Base-by-base conservation (phyloP, 2,329 filamentous ascomycete genomes). In the Colletotrichum chlorophyti region DNA sequence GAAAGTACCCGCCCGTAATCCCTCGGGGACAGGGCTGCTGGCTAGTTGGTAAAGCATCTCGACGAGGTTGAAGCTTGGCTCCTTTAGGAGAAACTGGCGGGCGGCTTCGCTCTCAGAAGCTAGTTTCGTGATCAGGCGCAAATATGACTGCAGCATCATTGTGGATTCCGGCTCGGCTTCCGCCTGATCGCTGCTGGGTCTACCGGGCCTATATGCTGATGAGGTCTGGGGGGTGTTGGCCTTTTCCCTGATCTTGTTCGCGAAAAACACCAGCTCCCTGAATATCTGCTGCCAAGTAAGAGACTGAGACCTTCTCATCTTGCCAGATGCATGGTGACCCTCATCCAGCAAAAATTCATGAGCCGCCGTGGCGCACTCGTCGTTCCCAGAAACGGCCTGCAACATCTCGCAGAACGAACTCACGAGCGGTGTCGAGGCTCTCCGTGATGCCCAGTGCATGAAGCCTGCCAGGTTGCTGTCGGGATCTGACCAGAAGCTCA, bases 391-490 rank as follows among this genome's bases (percentile, higher is more conserved):
- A 43, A 99, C 88, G 1, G 93, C 90, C 68, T 93, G 91, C 14
- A 99, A 80, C 87, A 99, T 94, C 70, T 98, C 94, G 72, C 95
- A 99, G 66, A 98, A 99, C 11, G 94, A 93, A 61, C 92, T 95
- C 58, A 96, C 93, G 21, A 97, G 83, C n/a, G 95, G 95, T 0
- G 96, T 97, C 0, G 96, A 97, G 60, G 96, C 93, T 66, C 95
- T 84, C 65, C 92, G 89, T 4, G 95, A 97, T n/a, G 93, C 91
- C 95, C 95, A 99, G 63, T 96, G 91, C 70, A 99, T 83, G 70
- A 99, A 99, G 0, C 95, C 95, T 62, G 93, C 91, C 27, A 99
- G 79, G 65, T 97, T 97, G 69, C 93, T 93, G 67, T 99, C 95
- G 2, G 90, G 87, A 69, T 97, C 93, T 27, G 85, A 84, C 95